Evolutionary conservation across 129 eudicot species (phyloP).

Genomic region (Arctium lappa): DNA sequence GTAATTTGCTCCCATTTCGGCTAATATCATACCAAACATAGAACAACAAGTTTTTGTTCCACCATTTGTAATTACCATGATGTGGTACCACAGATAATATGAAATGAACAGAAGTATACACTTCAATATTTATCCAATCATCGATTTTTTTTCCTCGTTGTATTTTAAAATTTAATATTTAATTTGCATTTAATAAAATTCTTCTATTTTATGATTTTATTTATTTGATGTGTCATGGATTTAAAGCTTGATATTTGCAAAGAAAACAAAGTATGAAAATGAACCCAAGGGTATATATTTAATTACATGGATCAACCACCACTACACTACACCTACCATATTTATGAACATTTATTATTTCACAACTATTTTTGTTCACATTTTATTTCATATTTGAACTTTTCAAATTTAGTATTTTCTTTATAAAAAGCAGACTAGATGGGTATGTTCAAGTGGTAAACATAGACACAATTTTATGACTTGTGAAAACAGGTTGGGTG

Average conservation of each 20-base stretch:
- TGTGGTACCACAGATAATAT: neutral
- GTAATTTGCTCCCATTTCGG: neutral
- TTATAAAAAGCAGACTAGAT: neutral
- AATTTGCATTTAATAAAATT: neutral
- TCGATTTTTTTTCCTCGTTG: too few relatives aligned
- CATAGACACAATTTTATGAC: neutral
- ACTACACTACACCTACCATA: conserved; percentile 13
- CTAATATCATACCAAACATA: neutral
- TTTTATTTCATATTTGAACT: neutral
- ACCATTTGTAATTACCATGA: neutral
- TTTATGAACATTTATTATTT: conserved; percentile 14
- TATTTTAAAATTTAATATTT: too few relatives aligned
- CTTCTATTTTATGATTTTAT: neutral
- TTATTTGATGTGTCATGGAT: neutral
- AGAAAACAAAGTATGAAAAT: neutral
- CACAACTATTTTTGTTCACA: conserved; percentile 8
- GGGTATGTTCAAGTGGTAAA: neutral
- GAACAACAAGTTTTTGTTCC: neutral
- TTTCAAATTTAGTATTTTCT: neutral
- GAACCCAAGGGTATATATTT: conserved; percentile 9
- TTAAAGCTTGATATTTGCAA: conserved; percentile 6
- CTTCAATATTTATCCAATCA: too few relatives aligned
- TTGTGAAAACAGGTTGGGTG: too few relatives aligned
- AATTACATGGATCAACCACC: conserved; percentile 21
- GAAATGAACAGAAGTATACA: too few relatives aligned